phyloP scores from a whole-genome alignment of 768 basidiomycete genomes.

The Mycena rebaudengoi region DNA sequence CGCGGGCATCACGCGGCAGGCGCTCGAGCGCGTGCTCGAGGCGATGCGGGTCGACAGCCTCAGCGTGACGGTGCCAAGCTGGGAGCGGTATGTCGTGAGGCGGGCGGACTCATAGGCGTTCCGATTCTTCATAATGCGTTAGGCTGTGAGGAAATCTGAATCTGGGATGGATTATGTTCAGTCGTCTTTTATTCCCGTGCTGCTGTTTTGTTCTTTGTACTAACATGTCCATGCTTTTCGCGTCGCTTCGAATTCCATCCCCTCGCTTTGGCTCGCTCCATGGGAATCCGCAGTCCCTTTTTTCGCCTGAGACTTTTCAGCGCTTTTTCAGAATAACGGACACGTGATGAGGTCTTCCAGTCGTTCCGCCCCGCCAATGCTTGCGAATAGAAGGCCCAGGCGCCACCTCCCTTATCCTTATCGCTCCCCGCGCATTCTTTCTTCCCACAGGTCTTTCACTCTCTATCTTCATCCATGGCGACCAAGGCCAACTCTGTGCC shows the following conservation, averaged over 20 bases:
- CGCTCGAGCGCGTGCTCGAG: slow-evolving; percentile 40
- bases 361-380: no score
- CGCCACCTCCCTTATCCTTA: no score
- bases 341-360: no score
- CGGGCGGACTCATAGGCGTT: slow-evolving; percentile 35
- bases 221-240: slow-evolving; percentile 10
- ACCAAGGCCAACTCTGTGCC: slow-evolving; percentile 68
- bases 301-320: no score
- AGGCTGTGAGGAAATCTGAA: neutral
- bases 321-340: no score
- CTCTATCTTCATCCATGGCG: slow-evolving; percentile 50
- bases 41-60: slow-evolving; percentile 15
- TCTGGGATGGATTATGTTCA: neutral
- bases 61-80: slow-evolving; percentile 60
- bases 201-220: slow-evolving; percentile 4
- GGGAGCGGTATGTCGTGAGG: slow-evolving; percentile 71
- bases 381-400: no score
- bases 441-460: slow-evolving; percentile 7
- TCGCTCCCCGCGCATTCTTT: neutral
- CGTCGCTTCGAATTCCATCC: no score
- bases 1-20: slow-evolving; percentile 40
- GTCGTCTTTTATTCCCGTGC: no score
- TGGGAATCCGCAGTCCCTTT: no score
- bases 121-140: neutral
- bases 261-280: no score